Evolutionary conservation across 371 early-diverging fungal genomes (phyloP), one percentile per base, ranked within the genome.

Genomic region (Nematocida sp.): DNA sequence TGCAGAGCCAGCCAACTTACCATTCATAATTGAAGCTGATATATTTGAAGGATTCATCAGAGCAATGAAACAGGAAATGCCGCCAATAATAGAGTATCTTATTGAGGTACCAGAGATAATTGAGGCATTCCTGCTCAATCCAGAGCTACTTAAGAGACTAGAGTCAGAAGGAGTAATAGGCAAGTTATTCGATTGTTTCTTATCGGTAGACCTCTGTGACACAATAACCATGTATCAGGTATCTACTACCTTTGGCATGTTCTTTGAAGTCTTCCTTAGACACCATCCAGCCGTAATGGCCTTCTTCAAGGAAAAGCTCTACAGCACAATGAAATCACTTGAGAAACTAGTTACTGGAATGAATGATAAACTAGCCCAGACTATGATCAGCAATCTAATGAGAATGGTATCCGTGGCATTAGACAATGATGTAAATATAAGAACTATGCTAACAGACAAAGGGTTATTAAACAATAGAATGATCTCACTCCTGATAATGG

Each of bases 41-140:
- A 65, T 65, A 46, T 65, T 65, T 46, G 55, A 65, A 13, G 65
- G 65, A 13, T 65, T 65, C 32, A 35, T 65, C 13, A n/a, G 19
- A 35, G 34, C 27, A 40, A 65, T 65, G 65, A 35, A 65, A 34
- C 63, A 54, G 19, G 54, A 52, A 1, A 25, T 54, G 23, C 53
- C 65, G 1, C 21, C 41, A 5, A 40, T 35, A 17, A 9, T 55
- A 15, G 65, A 65, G 43, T 46, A 43, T 13, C 65, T 65, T n/a
- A 9, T 54, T 3, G 65, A 65, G 27, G 27, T 65, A 13, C 65
- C 55, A 3, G 40, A 34, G 13, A 1, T 54, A 11, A 65, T 54
- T n/a, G 65, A 65, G 34, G 65, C 65, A 1, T 65, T 65, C 46
- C 38, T 65, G 13, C 32, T 65, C 2, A 53, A 52, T 46, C 7